A percentile compares a stretch with the other conserved stretches of the same genome.
Evolutionary conservation across 306 rosid genomes (phyloP).

Genomic region (Ormosia semicastrata): DNA sequence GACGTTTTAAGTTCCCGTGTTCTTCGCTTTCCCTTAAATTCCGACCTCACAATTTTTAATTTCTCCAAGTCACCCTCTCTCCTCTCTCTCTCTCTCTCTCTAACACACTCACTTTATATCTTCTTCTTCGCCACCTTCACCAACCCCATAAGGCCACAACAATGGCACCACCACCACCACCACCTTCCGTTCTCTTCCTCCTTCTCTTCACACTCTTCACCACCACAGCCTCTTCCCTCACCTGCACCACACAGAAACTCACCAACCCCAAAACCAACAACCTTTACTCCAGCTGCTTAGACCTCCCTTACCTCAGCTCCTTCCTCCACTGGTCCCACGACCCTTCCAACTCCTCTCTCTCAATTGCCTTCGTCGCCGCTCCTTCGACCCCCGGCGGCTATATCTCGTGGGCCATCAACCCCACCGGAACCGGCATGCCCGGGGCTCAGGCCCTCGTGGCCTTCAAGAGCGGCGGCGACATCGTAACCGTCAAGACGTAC

Average conservation of each 20-base stretch:
- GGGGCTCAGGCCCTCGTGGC: constrained; percentile 64
- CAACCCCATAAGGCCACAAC: not conserved
- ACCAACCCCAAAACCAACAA: constrained; percentile 22
- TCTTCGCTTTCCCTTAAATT: too few relatives aligned
- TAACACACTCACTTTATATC: too few relatives aligned
- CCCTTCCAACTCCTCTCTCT: constrained; percentile 51
- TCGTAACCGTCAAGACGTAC: constrained; percentile 34
- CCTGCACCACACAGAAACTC: constrained; percentile 56
- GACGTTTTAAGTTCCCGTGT: too few relatives aligned
- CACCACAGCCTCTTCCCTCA: constrained; percentile 35
- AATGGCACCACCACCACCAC: constrained; percentile 32
- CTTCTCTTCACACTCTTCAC: not conserved
- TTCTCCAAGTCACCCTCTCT: not conserved
- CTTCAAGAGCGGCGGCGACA: constrained; percentile 15
- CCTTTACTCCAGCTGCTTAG: constrained; percentile 44
- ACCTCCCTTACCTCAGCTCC: constrained; percentile 57
- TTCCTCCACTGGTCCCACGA: constrained; percentile 65
- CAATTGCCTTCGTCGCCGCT: constrained; percentile 57
- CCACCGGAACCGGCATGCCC: constrained; percentile 47
- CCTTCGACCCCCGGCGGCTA: constrained; percentile 48
- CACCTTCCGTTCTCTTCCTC: not conserved
- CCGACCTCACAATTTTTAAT: too few relatives aligned
- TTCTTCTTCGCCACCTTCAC: not conserved
- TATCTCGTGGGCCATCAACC: constrained; percentile 82
- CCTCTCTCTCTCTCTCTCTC: not conserved